phyloP scores from a whole-genome alignment of 2,329 filamentous ascomycete species.

The Colletotrichum sp. region DNA sequence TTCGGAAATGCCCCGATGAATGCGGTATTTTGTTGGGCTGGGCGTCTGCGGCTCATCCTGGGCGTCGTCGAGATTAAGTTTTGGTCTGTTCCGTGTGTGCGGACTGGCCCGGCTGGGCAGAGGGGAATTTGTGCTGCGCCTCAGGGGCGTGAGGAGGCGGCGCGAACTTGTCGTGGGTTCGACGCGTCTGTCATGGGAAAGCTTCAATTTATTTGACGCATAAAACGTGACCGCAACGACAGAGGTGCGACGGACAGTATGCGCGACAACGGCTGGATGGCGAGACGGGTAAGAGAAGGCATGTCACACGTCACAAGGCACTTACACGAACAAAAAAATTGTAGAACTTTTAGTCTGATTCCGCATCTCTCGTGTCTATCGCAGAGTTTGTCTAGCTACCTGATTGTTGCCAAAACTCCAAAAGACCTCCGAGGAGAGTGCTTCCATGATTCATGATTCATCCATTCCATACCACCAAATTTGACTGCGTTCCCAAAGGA shows the following conservation, averaged over 20 bases:
- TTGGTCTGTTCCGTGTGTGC: background rate
- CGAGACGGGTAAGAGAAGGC: background rate
- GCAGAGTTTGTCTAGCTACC: background rate
- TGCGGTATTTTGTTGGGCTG: background rate
- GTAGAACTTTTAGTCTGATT: background rate
- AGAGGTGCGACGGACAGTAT: background rate
- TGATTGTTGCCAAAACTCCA: background rate
- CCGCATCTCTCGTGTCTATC: background rate
- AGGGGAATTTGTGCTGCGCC: background rate
- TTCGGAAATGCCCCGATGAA: background rate
- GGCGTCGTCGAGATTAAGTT: background rate
- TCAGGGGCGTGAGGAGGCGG: background rate
- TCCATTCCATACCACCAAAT: background rate
- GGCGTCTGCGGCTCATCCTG: background rate
- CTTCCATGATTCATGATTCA: background rate
- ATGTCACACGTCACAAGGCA: background rate
- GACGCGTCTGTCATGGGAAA: background rate
- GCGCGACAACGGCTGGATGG: rapidly evolving
- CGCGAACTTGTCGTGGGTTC: background rate
- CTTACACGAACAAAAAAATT: rapidly evolving
- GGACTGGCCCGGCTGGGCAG: background rate
- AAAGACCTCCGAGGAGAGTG: background rate
- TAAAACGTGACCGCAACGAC: background rate
- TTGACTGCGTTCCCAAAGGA: background rate
- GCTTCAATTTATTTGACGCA: background rate